Percentiles rank a stretch among this genome's conserved stretches.
Conservation (phyloP, 805 yeast genomes). For the Wickerhamomyces queroliae region DNA sequence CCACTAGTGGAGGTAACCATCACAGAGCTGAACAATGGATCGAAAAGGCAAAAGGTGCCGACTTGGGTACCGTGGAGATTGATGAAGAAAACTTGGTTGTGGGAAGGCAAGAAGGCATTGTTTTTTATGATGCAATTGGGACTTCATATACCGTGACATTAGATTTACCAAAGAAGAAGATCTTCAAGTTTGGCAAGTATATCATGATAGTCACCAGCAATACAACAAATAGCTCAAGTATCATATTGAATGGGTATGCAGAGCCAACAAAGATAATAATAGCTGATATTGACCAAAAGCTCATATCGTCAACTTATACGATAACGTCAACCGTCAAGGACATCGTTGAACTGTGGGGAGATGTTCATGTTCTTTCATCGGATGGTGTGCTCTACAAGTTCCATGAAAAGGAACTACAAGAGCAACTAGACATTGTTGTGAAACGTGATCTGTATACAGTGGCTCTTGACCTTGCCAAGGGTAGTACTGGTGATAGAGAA, state of each 20-base stretch:
- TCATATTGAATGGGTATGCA: conserved; percentile 24
- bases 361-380: conserved; percentile 54
- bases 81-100: conserved; percentile 50
- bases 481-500: conserved; percentile 20
- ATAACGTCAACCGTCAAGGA: conserved; percentile 61
- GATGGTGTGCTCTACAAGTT: conserved; percentile 73
- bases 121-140: conserved; percentile 52
- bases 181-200: conserved; percentile 47
- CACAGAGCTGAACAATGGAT: conserved; percentile 50
- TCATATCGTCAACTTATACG: conserved; percentile 62
- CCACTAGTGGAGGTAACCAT: conserved; percentile 73
- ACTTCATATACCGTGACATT: conserved; percentile 50
- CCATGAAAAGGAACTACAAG: conserved; percentile 59
- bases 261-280: conserved; percentile 55
- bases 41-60: conserved; percentile 42
- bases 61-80: conserved; percentile 34
- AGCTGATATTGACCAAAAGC: conserved; percentile 64
- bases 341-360: conserved; percentile 50
- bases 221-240: conserved; percentile 26
- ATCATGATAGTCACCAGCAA: conserved; percentile 54
- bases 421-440: conserved; percentile 61
- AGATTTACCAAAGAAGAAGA: conserved; percentile 48
- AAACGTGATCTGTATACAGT: conserved; percentile 66
- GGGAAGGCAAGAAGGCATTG: conserved; percentile 57
- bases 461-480: conserved; percentile 64